Conservation (phyloP, 108 stramenopile genomes). For the Pseudonitzschia pungens region DNA sequence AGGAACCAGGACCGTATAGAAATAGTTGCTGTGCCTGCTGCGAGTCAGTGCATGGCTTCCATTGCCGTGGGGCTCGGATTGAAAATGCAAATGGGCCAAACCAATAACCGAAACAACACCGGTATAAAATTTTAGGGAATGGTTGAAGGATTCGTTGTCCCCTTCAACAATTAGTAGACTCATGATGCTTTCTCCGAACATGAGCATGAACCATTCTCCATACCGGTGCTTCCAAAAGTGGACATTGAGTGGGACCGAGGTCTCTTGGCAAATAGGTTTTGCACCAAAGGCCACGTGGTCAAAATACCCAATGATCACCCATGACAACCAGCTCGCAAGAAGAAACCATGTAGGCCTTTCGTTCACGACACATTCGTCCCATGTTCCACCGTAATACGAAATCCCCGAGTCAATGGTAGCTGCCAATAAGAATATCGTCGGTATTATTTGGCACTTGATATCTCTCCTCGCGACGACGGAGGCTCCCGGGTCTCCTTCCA, state of each 20-base stretch:
- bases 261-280: conserved; percentile 14
- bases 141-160: conserved; percentile 15
- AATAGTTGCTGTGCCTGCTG: conserved; percentile 15
- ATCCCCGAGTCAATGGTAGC: conserved; percentile 28
- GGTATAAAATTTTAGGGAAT: conserved; percentile 23
- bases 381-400: neutral
- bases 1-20: conserved; percentile 26
- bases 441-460: conserved; percentile 16
- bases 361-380: neutral
- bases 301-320: conserved; percentile 15
- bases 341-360: conserved; percentile 17
- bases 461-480: conserved; percentile 20
- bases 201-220: conserved; percentile 77
- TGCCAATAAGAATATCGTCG: conserved; percentile 8
- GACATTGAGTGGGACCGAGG: conserved; percentile 42
- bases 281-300: conserved; percentile 17
- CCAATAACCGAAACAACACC: conserved; percentile 35
- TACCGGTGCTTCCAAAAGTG: conserved; percentile 68
- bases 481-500: conserved; percentile 24
- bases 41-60: conserved; percentile 39
- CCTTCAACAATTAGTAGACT: conserved; percentile 57
- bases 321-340: conserved; percentile 19
- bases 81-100: conserved; percentile 35
- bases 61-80: conserved; percentile 31
- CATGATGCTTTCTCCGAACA: conserved; percentile 70